Conservation (phyloP, 2,329 filamentous ascomycete genomes). For the Nigrospora sphaerica region DNA sequence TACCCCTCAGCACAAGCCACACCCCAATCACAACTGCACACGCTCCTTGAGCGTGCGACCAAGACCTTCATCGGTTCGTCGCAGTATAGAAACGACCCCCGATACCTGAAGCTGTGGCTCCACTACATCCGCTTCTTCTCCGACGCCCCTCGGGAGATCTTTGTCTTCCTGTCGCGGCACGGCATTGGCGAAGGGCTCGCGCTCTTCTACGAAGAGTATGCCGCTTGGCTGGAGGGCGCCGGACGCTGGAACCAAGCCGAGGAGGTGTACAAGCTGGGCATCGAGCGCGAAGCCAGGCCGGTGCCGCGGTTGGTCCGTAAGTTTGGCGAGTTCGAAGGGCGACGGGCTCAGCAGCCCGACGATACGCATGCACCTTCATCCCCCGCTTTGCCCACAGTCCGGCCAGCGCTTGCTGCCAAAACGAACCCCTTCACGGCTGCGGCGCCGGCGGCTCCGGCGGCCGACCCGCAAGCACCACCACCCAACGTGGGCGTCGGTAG, state of each 20-base stretch:
- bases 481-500: conserved; percentile 39
- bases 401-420: conserved; percentile 80
- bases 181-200: conserved; percentile 80
- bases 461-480: conserved; percentile 60
- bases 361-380: conserved; percentile 65
- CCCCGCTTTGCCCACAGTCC: conserved; percentile 75
- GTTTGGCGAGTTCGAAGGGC: conserved; percentile 83
- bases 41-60: conserved; percentile 85
- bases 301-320: conserved; percentile 77
- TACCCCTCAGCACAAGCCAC: conserved; percentile 94
- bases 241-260: conserved; percentile 85
- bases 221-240: conserved; percentile 80
- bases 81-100: conserved; percentile 91
- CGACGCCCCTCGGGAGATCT: conserved; percentile 87
- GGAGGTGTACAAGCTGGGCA: conserved; percentile 85
- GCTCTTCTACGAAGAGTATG: conserved; percentile 95
- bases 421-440: conserved; percentile 69
- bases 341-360: conserved; percentile 60
- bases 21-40: conserved; percentile 80
- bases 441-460: conserved; percentile 29
- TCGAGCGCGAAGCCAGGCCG: conserved; percentile 82
- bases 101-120: conserved; percentile 90
- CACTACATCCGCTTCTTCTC: conserved; percentile 91
- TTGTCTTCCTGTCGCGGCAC: conserved; percentile 84
- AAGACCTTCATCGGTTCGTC: conserved; percentile 77